Base-by-base conservation (phyloP, 371 early-diverging fungal species). In the Rhizopus delemar region DNA sequence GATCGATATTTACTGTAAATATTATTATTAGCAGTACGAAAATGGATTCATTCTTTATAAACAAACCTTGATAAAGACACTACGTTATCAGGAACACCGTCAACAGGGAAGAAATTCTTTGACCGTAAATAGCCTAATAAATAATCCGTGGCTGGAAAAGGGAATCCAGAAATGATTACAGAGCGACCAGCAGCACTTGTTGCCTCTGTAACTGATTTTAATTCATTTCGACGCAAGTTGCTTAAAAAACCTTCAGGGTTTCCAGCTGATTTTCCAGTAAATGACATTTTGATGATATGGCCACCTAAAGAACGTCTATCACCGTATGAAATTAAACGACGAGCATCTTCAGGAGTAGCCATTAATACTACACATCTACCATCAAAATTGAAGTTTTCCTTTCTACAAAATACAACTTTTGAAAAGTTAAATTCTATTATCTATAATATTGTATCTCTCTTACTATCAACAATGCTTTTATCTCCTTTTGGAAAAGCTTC, bases 401-500 rank as follows among this genome's bases (percentile, higher is more conserved):
- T 68, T 32, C 80, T 74, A 46, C 63, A 57, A 56, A 79, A 76
- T 15, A 74, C 56, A 28, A 73, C 80, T 79, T 63, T 13, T 11
- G 41, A 49, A 13, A 0, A 16, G 28, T 29, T 16, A 29, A 28
- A 28, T 9, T 48, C n/a, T n/a, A 45, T 7, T 29, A 28, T 22
- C 22, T 22, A 22, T 22, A 28, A 29, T 31, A 48, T 43, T 43
- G 11, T 43, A 15, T 2, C 15, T 9, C 3, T 5, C 57, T 57
- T 57, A 62, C 70, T 38, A 16, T 58, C 60, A 34, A 60, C 32
- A 34, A 79, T 76, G 13, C 52, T 53, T 28, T 68, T 71, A 43
- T 76, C 80, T 34, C 73, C 75, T 12, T 76, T 49, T 8, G 55
- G 57, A 29, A 74, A 70, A 5, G 80, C 74, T 56, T 76, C 71